Percentiles rank a stretch among this genome's conserved stretches.
Evolutionary conservation across 352 stramenopile species (phyloP).

Genomic region (Thalassiosira hispida): DNA sequence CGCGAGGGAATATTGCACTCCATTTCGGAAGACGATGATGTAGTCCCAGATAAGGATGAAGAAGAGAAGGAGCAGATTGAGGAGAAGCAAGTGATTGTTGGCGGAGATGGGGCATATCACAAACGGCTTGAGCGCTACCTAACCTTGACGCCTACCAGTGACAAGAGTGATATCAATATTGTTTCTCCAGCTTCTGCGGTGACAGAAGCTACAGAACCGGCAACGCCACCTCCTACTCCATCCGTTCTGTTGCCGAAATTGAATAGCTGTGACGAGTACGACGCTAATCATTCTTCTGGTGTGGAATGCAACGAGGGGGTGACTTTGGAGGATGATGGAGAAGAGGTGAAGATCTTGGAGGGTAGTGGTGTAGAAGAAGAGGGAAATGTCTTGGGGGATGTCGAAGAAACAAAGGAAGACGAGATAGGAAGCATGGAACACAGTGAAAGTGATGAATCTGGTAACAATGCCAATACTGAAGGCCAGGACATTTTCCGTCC

Average conservation of each 20-base stretch:
- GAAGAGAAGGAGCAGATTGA: neutral
- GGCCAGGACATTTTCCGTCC: neutral
- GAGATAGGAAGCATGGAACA: neutral
- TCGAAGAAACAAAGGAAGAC: neutral
- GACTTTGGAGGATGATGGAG: neutral
- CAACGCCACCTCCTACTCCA: neutral
- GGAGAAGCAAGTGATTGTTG: conserved; percentile 7
- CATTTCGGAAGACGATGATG: conserved; percentile 16
- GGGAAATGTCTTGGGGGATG: neutral
- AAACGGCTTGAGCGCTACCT: conserved; percentile 27
- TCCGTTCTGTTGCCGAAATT: neutral
- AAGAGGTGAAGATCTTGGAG: neutral
- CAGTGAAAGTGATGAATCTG: neutral
- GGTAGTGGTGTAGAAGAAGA: neutral
- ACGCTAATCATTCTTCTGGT: neutral
- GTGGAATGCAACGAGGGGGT: neutral
- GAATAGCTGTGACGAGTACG: neutral
- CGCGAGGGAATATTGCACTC: conserved; percentile 13
- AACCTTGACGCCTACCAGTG: conserved; percentile 1
- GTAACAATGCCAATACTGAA: neutral
- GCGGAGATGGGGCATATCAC: conserved; percentile 14
- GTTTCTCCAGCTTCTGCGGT: neutral
- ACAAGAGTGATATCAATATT: conserved; percentile 4
- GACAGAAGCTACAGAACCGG: neutral
- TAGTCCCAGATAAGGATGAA: neutral